phyloP scores from a whole-genome alignment of 148 eudicot species.

The Silene latifolia region DNA sequence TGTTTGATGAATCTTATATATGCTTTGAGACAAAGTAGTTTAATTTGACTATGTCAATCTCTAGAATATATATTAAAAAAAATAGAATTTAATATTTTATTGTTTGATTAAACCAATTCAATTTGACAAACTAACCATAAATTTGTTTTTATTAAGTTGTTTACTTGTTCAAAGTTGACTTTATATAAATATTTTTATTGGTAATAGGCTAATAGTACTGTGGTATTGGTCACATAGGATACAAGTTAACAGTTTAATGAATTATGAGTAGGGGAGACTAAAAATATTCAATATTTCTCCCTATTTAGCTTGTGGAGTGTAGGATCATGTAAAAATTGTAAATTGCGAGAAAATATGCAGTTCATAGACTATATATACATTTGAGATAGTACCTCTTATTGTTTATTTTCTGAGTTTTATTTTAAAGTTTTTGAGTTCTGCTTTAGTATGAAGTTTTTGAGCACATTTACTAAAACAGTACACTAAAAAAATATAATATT shows the following conservation, averaged over 20 bases:
- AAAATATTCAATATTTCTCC: no score
- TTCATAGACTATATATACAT: no score
- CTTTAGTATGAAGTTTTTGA: no score
- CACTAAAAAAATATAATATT: no score
- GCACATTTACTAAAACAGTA: no score
- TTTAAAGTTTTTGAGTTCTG: no score
- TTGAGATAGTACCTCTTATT: no score
- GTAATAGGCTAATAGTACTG: neutral
- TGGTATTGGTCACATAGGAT: neutral
- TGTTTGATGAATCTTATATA: neutral
- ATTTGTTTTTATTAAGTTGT: neutral
- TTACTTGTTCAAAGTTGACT: neutral
- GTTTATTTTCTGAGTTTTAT: no score
- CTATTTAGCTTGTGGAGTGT: no score
- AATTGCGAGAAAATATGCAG: no score
- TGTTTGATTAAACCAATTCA: neutral
- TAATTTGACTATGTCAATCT: neutral
- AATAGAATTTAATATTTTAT: neutral
- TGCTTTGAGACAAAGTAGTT: neutral
- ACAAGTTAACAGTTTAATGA: neutral
- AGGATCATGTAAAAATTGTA: no score
- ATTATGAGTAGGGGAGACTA: neutral
- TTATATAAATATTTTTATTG: neutral
- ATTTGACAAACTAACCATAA: constrained; percentile 9
- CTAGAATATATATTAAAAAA: neutral